Conservation (phyloP, 345 rosid species). For the Crucihimalaya himalaica region DNA sequence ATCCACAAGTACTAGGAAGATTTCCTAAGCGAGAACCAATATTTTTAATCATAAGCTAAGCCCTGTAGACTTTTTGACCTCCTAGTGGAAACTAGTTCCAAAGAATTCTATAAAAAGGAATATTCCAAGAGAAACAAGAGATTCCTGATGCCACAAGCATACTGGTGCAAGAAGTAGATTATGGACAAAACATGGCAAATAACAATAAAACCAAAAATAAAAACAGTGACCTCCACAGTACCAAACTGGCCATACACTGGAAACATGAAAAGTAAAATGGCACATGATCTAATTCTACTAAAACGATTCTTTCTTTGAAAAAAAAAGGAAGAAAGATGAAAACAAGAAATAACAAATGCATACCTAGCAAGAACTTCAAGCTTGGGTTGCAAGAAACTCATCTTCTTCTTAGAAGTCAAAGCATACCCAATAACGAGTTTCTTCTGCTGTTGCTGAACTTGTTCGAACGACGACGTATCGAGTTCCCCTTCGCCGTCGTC, state of each 20-base stretch:
- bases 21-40: neutral
- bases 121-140: constrained; percentile 33
- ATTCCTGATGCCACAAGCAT: constrained; percentile 9
- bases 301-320: neutral
- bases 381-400: constrained; percentile 86
- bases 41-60: neutral
- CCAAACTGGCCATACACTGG: constrained; percentile 9
- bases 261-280: neutral
- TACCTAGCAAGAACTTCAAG: constrained; percentile 75
- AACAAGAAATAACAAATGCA: neutral
- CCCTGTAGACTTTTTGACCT: constrained; percentile 29
- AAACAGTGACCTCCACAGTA: constrained; percentile 13
- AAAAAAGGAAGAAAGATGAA: constrained; percentile 21
- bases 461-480: constrained; percentile 29
- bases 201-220: neutral
- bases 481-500: constrained; percentile 24
- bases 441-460: constrained; percentile 8
- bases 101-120: constrained; percentile 17
- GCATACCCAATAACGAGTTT: constrained; percentile 77
- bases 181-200: constrained; percentile 8
- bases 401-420: constrained; percentile 81
- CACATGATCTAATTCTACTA: neutral
- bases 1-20: constrained; percentile 8
- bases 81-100: constrained; percentile 9
- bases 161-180: neutral